These are phyloP conservation scores for Dictyostelium discoideum DNA, from an alignment of 78 protist species.

Conservation along the genomic window DNA sequence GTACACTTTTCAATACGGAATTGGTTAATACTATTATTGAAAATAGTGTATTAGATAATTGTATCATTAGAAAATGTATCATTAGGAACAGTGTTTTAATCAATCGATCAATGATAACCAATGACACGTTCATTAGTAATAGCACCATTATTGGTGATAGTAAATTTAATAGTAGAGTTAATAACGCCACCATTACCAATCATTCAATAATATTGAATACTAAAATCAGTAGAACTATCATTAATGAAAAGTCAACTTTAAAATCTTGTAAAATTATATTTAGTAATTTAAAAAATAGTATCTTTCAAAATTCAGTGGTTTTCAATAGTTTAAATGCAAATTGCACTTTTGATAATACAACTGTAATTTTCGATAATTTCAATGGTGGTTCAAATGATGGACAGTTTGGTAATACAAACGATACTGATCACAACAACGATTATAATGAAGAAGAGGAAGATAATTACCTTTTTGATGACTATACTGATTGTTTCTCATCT, in stretches of 20 bases:
- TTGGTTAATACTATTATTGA: neutral
- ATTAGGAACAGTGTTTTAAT: neutral
- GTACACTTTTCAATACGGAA: neutral
- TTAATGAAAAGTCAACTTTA: neutral
- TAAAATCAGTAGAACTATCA: neutral
- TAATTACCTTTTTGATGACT: neutral
- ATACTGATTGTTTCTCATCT: neutral
- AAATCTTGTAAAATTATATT: neutral
- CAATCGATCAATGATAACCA: neutral
- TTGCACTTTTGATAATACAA: neutral
- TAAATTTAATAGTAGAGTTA: neutral
- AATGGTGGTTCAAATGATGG: neutral
- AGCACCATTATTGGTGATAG: neutral
- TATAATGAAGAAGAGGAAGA: neutral
- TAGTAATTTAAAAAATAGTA: neutral
- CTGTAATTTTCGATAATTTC: neutral
- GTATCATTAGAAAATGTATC: neutral
- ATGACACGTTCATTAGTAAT: neutral
- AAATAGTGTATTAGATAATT: neutral
- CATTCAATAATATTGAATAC: neutral
- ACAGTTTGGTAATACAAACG: neutral
- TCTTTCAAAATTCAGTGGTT: neutral
- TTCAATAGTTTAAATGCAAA: neutral
- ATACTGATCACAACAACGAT: neutral
- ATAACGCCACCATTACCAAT: neutral